These are phyloP conservation scores for Lachnellula willkommii DNA, from an alignment of 2,329 filamentous ascomycete species.

Conservation along the genomic window DNA sequence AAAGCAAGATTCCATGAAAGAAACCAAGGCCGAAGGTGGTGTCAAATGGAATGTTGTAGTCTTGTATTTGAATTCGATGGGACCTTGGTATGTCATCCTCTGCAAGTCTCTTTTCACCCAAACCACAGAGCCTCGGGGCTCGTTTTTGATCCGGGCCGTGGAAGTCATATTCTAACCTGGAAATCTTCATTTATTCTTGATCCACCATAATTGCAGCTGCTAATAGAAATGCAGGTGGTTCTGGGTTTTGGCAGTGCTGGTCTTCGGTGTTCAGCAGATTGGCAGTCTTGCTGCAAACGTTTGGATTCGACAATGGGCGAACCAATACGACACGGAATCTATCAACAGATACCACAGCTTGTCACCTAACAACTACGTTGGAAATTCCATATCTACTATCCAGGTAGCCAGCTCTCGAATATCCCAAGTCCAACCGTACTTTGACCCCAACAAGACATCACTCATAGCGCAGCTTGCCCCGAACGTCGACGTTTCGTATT, in stretches of 20 bases:
- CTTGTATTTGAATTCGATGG: conserved; percentile 86
- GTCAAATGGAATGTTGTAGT: conserved; percentile 83
- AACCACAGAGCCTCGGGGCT: background rate
- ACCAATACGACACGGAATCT: conserved; percentile 60
- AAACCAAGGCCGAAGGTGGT: conserved; percentile 77
- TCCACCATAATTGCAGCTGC: background rate
- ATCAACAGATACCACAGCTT: conserved; percentile 12
- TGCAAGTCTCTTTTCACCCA: background rate
- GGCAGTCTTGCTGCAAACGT: conserved; percentile 83
- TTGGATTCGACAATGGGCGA: conserved; percentile 95
- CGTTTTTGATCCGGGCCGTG: background rate
- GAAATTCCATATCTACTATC: conserved; percentile 26
- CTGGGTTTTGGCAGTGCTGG: conserved; percentile 69
- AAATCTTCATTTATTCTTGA: background rate
- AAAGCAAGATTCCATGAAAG: conserved; percentile 52
- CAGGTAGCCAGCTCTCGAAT: conserved; percentile 22
- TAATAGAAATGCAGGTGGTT: conserved; percentile 53
- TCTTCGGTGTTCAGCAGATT: conserved; percentile 79
- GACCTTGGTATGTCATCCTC: conserved; percentile 56
- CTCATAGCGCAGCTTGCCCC: conserved; percentile 26
- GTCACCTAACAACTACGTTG: conserved; percentile 22
- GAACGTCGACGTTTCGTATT: conserved; percentile 78
- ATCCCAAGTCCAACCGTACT: conserved; percentile 29
- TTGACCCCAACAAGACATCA: conserved; percentile 29
- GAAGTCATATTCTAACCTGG: background rate